Percentiles rank a stretch among this genome's conserved stretches.
phyloP scores from a whole-genome alignment of 495 filamentous ascomycete genomes.

The Daldinia concentrica region DNA sequence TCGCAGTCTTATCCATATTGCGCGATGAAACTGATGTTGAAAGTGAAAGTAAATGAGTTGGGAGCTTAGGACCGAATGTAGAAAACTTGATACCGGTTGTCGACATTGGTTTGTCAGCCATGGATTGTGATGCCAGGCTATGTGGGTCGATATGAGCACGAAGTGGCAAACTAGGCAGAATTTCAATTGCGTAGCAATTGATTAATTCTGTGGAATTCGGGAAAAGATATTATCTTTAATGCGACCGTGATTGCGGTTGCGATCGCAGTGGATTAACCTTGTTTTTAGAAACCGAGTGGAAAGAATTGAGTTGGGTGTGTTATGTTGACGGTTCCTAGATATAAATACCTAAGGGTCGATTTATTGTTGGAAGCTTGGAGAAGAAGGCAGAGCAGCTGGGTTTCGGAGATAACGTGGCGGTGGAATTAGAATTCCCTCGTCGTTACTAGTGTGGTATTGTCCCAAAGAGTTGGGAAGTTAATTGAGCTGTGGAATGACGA shows the following conservation, averaged over 20 bases:
- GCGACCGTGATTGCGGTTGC: conserved; percentile 21
- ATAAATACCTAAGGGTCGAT: conserved; percentile 7
- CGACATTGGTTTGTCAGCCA: conserved; percentile 48
- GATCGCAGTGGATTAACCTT: background rate
- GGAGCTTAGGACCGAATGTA: conserved; percentile 22
- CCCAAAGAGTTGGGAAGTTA: conserved; percentile 12
- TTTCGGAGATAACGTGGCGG: conserved; percentile 32
- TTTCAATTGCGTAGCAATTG: conserved; percentile 32
- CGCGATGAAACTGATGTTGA: conserved; percentile 8
- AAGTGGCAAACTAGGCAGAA: conserved; percentile 45
- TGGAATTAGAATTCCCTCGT: conserved; percentile 30
- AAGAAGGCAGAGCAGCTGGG: conserved; percentile 33
- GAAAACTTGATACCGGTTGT: conserved; percentile 20
- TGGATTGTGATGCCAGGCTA: conserved; percentile 23
- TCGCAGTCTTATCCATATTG: conserved; percentile 22
- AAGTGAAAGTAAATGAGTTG: conserved; percentile 13
- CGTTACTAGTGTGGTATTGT: conserved; percentile 15
- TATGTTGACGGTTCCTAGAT: conserved; percentile 18
- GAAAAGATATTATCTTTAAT: background rate
- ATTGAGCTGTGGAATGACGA: conserved; percentile 11
- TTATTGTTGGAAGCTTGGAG: conserved; percentile 31
- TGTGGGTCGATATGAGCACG: conserved; percentile 28
- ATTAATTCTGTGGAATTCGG: conserved; percentile 10
- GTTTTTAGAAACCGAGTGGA: background rate
- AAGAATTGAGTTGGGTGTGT: conserved; percentile 11